These are phyloP conservation scores for Scenedesmus sp. DNA, from an alignment of 163 green algal species.

Conservation along the genomic window DNA sequence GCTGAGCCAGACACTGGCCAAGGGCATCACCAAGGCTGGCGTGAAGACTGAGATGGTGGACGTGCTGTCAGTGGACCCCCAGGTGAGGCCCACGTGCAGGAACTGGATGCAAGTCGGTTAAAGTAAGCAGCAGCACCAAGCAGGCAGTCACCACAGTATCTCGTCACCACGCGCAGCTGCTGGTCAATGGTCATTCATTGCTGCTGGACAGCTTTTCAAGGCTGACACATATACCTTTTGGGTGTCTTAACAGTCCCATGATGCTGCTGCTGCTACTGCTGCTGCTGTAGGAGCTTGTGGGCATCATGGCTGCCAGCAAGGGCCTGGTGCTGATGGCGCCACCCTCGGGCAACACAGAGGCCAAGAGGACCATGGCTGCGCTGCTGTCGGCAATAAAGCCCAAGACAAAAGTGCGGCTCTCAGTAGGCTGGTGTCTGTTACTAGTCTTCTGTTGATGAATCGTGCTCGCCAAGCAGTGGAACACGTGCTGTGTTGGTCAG, in stretches of 20 bases:
- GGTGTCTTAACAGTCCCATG: background rate
- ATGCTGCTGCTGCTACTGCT: background rate
- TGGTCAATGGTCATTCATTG: background rate
- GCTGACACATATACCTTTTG: background rate
- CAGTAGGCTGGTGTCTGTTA: background rate
- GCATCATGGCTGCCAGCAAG: conserved; percentile 73
- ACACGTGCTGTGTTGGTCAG: background rate
- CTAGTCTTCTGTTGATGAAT: background rate
- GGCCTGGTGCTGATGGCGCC: conserved; percentile 94
- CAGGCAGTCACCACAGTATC: background rate
- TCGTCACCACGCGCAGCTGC: background rate
- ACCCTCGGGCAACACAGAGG: conserved; percentile 68
- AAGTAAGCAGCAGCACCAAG: too few relatives aligned
- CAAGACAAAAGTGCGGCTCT: conserved; percentile 68
- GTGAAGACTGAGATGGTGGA: conserved; percentile 83
- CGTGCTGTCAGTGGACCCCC: conserved; percentile 79
- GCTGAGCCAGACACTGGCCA: conserved; percentile 91
- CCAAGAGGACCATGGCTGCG: conserved; percentile 72
- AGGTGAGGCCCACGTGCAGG: conserved; percentile 55
- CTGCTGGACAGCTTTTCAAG: background rate
- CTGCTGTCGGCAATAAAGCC: conserved; percentile 85
- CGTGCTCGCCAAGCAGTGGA: background rate
- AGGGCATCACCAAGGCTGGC: conserved; percentile 95
- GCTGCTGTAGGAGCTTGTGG: conserved; percentile 80
- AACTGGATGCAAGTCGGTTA: too few relatives aligned